phyloP scores from a whole-genome alignment of 2,329 filamentous ascomycete species.

The Xylariaceae sp. region DNA sequence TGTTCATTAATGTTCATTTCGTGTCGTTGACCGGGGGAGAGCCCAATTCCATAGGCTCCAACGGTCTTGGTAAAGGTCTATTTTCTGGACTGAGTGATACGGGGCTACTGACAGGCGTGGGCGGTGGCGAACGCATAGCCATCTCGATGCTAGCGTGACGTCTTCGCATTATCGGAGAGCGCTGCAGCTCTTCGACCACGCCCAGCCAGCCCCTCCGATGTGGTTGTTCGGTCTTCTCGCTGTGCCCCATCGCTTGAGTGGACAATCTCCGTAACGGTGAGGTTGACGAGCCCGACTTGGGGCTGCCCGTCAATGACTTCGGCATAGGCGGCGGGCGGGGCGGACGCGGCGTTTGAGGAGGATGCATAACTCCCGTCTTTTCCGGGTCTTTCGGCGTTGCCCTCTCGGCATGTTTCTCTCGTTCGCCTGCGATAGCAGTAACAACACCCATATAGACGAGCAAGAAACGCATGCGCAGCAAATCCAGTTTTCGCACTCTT shows the following conservation, averaged over 20 bases:
- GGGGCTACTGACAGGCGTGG: constrained; percentile 35
- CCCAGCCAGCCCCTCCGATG: constrained; percentile 63
- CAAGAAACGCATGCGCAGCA: constrained; percentile 66
- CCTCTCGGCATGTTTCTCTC: constrained; percentile 39
- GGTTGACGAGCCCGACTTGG: constrained; percentile 49
- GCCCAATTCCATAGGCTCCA: neutral
- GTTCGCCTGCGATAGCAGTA: constrained; percentile 40
- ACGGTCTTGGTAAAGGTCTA: neutral
- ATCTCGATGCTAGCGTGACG: constrained; percentile 65
- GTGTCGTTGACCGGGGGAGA: neutral
- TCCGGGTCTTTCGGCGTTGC: constrained; percentile 34
- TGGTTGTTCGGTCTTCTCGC: constrained; percentile 48
- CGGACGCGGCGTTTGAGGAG: constrained; percentile 22
- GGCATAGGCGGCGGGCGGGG: constrained; percentile 41
- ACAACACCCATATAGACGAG: constrained; percentile 67
- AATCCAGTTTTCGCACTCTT: constrained; percentile 59
- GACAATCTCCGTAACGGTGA: constrained; percentile 57
- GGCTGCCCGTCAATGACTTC: constrained; percentile 47
- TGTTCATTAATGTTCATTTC: constrained; percentile 12
- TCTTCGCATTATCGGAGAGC: constrained; percentile 62
- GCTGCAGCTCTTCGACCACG: constrained; percentile 65
- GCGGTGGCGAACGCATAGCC: constrained; percentile 51
- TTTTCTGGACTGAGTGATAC: constrained; percentile 7
- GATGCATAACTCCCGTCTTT: constrained; percentile 32
- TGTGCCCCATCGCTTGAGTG: constrained; percentile 57